Base-by-base conservation (phyloP, 345 rosid species). In the Dipteronia sinensis region DNA sequence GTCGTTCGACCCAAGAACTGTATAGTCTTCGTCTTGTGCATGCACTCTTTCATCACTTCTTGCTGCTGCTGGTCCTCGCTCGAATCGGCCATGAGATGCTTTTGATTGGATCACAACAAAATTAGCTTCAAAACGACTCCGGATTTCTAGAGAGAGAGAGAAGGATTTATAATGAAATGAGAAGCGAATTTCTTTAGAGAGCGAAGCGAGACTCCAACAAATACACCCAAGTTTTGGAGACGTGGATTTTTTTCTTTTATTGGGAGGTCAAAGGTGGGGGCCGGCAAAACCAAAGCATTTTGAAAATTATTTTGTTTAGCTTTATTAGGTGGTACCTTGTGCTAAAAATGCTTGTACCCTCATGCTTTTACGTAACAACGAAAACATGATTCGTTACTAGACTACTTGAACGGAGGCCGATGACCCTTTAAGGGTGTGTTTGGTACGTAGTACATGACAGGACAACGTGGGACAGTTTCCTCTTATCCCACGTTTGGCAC, bases 1-100 rank as follows among this genome's bases (percentile, higher is more conserved):
- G 97, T 94, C 63, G 87, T 83, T 67, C 98, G 89, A 29, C 98
- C 98, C 40, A 92, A 83, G 84, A 96, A 94, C 85, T 90, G 92
- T 71, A 96, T 85, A 76, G 88, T 84, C 85, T 96, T 96, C 49
- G 97, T 90, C 85, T 86, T 92, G 82, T 96, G 85, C 61, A 86
- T 55, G 78, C 89, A 85, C 82, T 92, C 97, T 66, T 86, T 88
- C 75, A 77, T 42, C 58, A 25, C 29, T 44, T 69, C 67, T 58
- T 77, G 82, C 74, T 73, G 82, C 74, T 73, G 85, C 38, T 81
- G 77, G 15, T 85, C 88, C 65, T 80, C 79, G 69, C 42, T 53
- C 15, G 77, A 29, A 46, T 74, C 77, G 15, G 59, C 77, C 77
- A 74, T 74, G 27, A 22, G 13, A 65, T 49, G 27, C n/a, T 65